phyloP scores from a whole-genome alignment of 1,284 basidiomycete species.

The Golubevia sp. region DNA sequence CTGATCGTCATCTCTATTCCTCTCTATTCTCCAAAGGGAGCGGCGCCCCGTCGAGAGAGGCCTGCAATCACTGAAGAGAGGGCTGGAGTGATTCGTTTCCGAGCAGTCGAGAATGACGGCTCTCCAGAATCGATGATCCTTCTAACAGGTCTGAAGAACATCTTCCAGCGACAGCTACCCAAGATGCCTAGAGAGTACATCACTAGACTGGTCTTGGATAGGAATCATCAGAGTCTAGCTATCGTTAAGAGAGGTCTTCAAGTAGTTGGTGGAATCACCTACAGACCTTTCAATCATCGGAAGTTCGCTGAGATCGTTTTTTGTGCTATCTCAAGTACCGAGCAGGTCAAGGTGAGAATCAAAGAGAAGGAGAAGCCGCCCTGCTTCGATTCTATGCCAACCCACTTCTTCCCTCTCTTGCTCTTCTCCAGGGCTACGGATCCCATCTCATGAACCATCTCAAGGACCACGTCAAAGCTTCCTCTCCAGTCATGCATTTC shows the following conservation, averaged over 20 bases:
- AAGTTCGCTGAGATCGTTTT: constrained; percentile 61
- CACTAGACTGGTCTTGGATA: constrained; percentile 56
- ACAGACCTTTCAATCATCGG: constrained; percentile 54
- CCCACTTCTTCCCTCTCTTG: background rate
- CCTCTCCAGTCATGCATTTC: constrained; percentile 55
- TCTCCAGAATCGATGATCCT: constrained; percentile 51
- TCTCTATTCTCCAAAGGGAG: background rate
- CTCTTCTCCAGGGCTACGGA: constrained; percentile 37
- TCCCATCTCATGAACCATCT: constrained; percentile 61
- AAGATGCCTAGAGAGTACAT: constrained; percentile 62
- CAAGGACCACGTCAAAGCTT: constrained; percentile 56
- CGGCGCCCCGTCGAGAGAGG: constrained; percentile 25
- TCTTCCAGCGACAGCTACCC: constrained; percentile 58
- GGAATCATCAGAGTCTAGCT: constrained; percentile 53
- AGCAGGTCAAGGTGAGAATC: constrained; percentile 47
- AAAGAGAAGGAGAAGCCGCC: background rate
- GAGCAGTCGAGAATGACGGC: constrained; percentile 54
- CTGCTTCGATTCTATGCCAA: background rate
- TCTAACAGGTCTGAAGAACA: constrained; percentile 59
- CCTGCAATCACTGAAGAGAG: constrained; percentile 58
- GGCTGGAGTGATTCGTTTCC: constrained; percentile 56
- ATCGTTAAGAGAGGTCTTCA: constrained; percentile 60
- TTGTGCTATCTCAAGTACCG: constrained; percentile 58
- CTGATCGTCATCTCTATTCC: background rate
- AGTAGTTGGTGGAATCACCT: constrained; percentile 59